phyloP scores from a whole-genome alignment of 2,329 filamentous ascomycete species.

The Hortaea werneckii region DNA sequence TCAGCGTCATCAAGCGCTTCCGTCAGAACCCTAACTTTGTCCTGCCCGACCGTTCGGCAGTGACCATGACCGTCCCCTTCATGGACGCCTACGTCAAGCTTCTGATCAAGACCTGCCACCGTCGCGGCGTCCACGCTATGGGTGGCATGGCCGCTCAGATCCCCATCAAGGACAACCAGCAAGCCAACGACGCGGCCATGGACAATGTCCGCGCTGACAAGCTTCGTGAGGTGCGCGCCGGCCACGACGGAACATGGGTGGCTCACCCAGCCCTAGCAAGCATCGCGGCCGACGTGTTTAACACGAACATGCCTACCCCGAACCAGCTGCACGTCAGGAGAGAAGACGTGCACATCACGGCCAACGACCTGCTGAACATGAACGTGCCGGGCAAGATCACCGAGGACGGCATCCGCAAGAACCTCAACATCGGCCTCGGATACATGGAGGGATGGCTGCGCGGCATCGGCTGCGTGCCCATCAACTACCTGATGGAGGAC shows the following conservation, averaged over 20 bases:
- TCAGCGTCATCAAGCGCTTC: slow-evolving; percentile 99
- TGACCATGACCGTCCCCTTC: slow-evolving; percentile 97
- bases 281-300: slow-evolving; percentile 89
- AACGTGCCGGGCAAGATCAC: slow-evolving; percentile 89
- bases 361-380: slow-evolving; percentile 93
- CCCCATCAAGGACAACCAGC: slow-evolving; percentile 89
- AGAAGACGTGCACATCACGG: slow-evolving; percentile 76
- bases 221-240: slow-evolving; percentile 86
- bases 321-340: slow-evolving; percentile 90
- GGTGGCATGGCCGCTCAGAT: slow-evolving; percentile 98
- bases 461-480: slow-evolving; percentile 89
- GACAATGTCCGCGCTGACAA: slow-evolving; percentile 88
- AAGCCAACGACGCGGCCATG: slow-evolving; percentile 90
- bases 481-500: slow-evolving; percentile 98
- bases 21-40: slow-evolving; percentile 88
- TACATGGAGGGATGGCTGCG: slow-evolving; percentile 99
- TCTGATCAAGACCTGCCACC: slow-evolving; percentile 96
- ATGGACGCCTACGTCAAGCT: slow-evolving; percentile 97
- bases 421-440: slow-evolving; percentile 87
- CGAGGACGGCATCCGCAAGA: slow-evolving; percentile 92
- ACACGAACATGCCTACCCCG: slow-evolving; percentile 95
- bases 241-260: slow-evolving; percentile 96
- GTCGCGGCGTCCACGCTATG: slow-evolving; percentile 96
- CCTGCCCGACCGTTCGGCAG: slow-evolving; percentile 77
- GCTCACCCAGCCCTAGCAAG: slow-evolving; percentile 84